Evolutionary conservation across 2,329 filamentous ascomycete species (phyloP), one percentile per base, ranked within the genome.

Genomic region (Colletotrichum siamense): DNA sequence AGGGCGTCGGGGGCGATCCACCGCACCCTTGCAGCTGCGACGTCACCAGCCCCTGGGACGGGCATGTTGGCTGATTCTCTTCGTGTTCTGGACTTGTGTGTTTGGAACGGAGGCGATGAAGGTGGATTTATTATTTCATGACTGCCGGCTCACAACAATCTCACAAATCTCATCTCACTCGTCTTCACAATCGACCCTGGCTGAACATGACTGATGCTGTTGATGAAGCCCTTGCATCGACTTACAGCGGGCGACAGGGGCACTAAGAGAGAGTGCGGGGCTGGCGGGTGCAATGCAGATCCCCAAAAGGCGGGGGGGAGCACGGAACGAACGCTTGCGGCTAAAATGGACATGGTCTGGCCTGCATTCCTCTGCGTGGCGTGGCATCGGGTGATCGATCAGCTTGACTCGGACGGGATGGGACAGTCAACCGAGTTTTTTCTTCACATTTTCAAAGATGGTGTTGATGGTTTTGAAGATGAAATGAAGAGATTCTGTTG

Each of bases 21-120:
- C 67, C 18, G 26, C 49, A 69, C 49, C 57, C 65, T 57, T 68
- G 64, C 13, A 59, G 34, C 34, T n/a, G 39, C 64, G 49, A 76
- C 74, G 74, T 76, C 74, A 76, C 74, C 34, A 36, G 59, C 65
- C 34, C 18, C 62, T 52, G 15, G 63, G 39, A 30, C 28, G 36
- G 65, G 49, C n/a, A 57, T 26, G 39, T 49, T 57, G 66, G 69
- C 44, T 67, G 61, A 39, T 62, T 71, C 36, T 57, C 13, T 32
- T 62, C 26, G 30, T 68, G 18, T 57, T 26, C 63, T 26, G n/a
- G 16, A 13, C 30, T 68, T 8, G n/a, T 18, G 44, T 18, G 16
- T 36, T 34, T 39, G 36, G 12, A 26, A 66, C 30, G 24, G 13
- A 30, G 24, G 24, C 12, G 1, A 12, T 59, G 26, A 59, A 59